A percentile compares a stretch with the other conserved stretches of the same genome.
These are phyloP conservation scores for Starmera dryadoides DNA, from an alignment of 805 yeast species.

Conservation along the genomic window DNA sequence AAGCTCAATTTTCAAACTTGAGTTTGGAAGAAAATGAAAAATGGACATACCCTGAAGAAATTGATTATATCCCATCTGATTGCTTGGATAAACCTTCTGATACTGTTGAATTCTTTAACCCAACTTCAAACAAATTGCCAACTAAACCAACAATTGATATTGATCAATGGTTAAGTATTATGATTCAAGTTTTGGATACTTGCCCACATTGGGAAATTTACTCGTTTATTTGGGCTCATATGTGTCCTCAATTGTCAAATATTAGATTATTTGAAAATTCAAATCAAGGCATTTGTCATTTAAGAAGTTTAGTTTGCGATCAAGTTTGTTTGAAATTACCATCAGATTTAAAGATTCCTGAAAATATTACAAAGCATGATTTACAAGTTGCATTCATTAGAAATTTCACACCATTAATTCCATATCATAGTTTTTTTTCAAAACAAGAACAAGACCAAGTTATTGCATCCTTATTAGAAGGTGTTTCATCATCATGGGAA, in stretches of 20 bases:
- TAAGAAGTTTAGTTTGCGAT: slow-evolving; percentile 46
- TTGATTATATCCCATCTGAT: slow-evolving; percentile 39
- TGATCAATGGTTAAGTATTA: slow-evolving; percentile 43
- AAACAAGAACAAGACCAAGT: slow-evolving; percentile 58
- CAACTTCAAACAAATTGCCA: slow-evolving; percentile 14
- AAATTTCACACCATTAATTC: slow-evolving; percentile 53
- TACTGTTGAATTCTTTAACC: slow-evolving; percentile 13
- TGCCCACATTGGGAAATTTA: slow-evolving; percentile 67
- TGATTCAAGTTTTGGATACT: slow-evolving; percentile 39
- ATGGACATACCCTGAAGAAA: slow-evolving; percentile 60
- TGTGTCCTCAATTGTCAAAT: slow-evolving; percentile 64
- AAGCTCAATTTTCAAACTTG: slow-evolving; percentile 6
- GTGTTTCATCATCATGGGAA: slow-evolving; percentile 68
- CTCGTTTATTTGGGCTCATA: slow-evolving; percentile 57
- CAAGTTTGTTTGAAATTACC: slow-evolving; percentile 50
- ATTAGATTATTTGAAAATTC: slow-evolving; percentile 41
- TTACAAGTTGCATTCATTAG: slow-evolving; percentile 60
- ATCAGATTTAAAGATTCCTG: slow-evolving; percentile 30
- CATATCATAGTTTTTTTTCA: slow-evolving; percentile 47
- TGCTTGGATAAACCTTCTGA: slow-evolving; percentile 33
- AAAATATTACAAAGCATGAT: slow-evolving; percentile 45
- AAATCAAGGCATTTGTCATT: slow-evolving; percentile 29
- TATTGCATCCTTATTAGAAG: slow-evolving; percentile 49
- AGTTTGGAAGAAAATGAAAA: slow-evolving; percentile 20
- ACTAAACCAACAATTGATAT: slow-evolving; percentile 29